A percentile compares a stretch with the other conserved stretches of the same genome.
Conservation (phyloP, 2,329 filamentous ascomycete genomes). For the Fusarium sp. region DNA sequence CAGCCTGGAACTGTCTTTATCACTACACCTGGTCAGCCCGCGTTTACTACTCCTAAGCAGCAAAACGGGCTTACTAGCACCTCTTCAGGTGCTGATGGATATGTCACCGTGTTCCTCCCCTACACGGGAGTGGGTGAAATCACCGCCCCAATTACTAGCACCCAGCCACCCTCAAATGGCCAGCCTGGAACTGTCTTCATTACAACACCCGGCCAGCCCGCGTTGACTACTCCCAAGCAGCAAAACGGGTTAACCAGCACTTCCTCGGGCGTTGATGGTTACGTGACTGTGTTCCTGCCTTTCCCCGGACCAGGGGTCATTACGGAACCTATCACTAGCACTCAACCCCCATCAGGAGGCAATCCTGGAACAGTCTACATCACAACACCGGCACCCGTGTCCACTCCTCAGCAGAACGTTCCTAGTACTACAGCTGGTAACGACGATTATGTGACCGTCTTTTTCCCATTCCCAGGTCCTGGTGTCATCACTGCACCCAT, state of each 20-base stretch:
- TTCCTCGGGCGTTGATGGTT: conserved; percentile 14
- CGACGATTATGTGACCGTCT: conserved; percentile 25
- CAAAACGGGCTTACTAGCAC: conserved; percentile 2
- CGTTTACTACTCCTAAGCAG: not conserved
- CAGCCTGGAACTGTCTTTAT: conserved; percentile 29
- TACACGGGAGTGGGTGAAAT: conserved; percentile 19
- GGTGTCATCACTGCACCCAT: conserved; percentile 33
- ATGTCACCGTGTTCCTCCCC: conserved; percentile 24
- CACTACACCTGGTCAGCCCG: conserved; percentile 6
- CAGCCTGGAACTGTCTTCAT: conserved; percentile 27
- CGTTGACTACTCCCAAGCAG: not conserved
- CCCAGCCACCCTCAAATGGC: not conserved
- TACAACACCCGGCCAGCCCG: conserved; percentile 5
- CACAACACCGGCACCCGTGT: conserved; percentile 11
- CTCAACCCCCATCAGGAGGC: too few species aligned
- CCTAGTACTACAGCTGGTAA: not conserved
- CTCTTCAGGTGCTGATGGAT: conserved; percentile 15
- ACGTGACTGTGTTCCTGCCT: conserved; percentile 25
- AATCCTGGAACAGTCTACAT: not conserved
- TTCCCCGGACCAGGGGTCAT: conserved; percentile 20
- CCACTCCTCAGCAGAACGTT: conserved; percentile 3
- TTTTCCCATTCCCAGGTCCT: conserved; percentile 26
- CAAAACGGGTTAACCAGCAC: conserved; percentile 1
- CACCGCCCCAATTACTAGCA: conserved; percentile 21
- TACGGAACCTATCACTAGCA: not conserved